Evolutionary conservation across 2,329 filamentous ascomycete species (phyloP), one percentile per base, ranked within the genome.

Genomic region (Coniochaeta sp.): DNA sequence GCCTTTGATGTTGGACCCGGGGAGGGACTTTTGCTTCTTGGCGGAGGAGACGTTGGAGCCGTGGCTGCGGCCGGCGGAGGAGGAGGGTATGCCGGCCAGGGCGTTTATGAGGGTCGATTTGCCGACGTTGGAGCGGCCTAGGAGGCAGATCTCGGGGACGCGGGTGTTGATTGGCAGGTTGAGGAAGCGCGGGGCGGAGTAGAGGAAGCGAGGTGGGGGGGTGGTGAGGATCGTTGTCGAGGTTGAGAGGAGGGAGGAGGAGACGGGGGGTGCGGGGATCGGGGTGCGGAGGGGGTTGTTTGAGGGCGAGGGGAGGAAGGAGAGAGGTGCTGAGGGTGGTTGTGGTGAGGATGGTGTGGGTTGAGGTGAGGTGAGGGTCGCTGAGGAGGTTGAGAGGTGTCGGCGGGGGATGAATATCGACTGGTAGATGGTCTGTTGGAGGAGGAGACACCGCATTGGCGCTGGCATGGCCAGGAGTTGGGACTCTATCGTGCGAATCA

Each of bases 51-150:
- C 54, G 54, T 3, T 38, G 54, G 65, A 58, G 1, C 69, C 69
- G 63, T 73, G 69, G 28, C 61, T 63, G 26, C 55, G 57, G 31
- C 71, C 67, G n/a, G 71, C 71, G 17, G 52, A 57, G 61, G 62
- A 60, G 60, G 59, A 63, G 58, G 62, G 54, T 11, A 67, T 64
- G 36, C 87, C 87, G 1, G 88, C 84, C 36, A 96, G 81, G 19
- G 89, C 89, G 69, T 96, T 96, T 74, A 96, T 87, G 66, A 96
- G 89, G 17, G 90, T 91, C 1, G 90, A 95, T 72, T 96, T 96
- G 69, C 91, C 91, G 47, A 92, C 91, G 70, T 96, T 96, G 65
- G 91, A 92, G 67, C 93, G 91, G 50, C 91, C 91, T 40, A 96
- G 85, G 54, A 96, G 82, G 69, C 90, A 89, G 58, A 96, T 83